These are phyloP conservation scores for Backusella circina DNA, from an alignment of 192 early-diverging fungal genomes.

Conservation along the genomic window DNA sequence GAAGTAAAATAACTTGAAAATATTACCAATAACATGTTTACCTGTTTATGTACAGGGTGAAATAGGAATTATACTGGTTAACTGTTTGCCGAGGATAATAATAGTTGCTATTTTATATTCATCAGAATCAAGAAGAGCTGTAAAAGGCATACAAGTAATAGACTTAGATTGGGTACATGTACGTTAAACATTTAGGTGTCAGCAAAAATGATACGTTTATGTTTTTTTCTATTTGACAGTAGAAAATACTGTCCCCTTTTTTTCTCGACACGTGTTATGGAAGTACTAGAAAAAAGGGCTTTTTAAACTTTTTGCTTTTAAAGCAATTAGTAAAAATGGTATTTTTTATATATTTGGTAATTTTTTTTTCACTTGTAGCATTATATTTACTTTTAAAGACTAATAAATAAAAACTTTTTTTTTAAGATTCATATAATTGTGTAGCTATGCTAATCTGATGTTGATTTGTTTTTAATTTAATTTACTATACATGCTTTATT, in stretches of 20 bases:
- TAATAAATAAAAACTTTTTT: neutral
- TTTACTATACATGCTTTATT: neutral
- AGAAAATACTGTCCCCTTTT: neutral
- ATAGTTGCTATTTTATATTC: neutral
- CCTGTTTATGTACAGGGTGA: neutral
- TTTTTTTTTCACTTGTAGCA: neutral
- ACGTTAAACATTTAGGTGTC: neutral
- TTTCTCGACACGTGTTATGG: neutral
- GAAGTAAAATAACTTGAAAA: constrained; percentile 5
- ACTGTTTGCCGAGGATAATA: neutral
- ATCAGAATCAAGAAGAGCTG: neutral
- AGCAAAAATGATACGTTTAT: neutral
- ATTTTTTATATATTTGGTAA: neutral
- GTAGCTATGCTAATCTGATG: neutral
- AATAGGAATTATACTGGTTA: neutral
- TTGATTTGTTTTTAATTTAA: neutral
- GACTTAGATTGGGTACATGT: neutral
- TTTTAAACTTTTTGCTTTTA: neutral
- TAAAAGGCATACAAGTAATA: neutral
- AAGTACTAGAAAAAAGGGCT: neutral
- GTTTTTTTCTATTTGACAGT: constrained; percentile 1
- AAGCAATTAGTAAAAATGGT: constrained; percentile 5
- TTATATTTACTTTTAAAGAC: neutral
- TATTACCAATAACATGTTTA: constrained; percentile 1
- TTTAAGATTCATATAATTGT: neutral